phyloP scores from a whole-genome alignment of 495 filamentous ascomycete genomes.

The Lepidopterella palustris region DNA sequence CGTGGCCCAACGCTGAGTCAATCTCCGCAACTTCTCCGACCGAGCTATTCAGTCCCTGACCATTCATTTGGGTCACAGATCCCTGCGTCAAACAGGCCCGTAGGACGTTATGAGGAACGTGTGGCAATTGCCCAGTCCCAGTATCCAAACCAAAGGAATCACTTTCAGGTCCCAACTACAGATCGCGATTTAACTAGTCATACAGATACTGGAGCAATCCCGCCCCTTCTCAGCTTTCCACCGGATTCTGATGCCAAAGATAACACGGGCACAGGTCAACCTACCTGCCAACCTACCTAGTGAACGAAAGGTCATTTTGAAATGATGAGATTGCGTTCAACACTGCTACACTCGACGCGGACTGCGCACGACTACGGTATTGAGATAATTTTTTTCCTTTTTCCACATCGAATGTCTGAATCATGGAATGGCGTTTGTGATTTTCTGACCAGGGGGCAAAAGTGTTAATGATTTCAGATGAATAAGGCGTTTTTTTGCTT shows the following conservation, averaged over 20 bases:
- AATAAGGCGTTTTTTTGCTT: too few relatives aligned
- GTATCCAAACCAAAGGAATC: not conserved
- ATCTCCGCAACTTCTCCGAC: not conserved
- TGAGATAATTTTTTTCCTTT: too few relatives aligned
- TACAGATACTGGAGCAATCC: not conserved
- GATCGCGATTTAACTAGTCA: not conserved
- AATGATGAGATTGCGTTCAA: too few relatives aligned
- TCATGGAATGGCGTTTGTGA: too few relatives aligned
- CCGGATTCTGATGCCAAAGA: not conserved
- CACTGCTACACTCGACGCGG: too few relatives aligned
- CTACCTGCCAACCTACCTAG: too few relatives aligned
- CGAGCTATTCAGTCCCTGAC: not conserved
- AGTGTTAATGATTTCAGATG: too few relatives aligned
- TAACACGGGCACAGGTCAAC: not conserved
- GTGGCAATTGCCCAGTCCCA: not conserved
- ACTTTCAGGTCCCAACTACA: not conserved
- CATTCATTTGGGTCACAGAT: not conserved
- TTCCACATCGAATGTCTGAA: too few relatives aligned
- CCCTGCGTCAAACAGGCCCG: not conserved
- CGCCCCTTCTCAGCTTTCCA: not conserved
- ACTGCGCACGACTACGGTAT: too few relatives aligned
- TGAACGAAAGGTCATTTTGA: too few relatives aligned
- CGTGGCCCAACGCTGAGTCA: not conserved
- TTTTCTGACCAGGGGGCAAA: too few relatives aligned
- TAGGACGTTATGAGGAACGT: not conserved